Conservation (phyloP, 139 green algal genomes). For the Klebsormidium nitens region DNA sequence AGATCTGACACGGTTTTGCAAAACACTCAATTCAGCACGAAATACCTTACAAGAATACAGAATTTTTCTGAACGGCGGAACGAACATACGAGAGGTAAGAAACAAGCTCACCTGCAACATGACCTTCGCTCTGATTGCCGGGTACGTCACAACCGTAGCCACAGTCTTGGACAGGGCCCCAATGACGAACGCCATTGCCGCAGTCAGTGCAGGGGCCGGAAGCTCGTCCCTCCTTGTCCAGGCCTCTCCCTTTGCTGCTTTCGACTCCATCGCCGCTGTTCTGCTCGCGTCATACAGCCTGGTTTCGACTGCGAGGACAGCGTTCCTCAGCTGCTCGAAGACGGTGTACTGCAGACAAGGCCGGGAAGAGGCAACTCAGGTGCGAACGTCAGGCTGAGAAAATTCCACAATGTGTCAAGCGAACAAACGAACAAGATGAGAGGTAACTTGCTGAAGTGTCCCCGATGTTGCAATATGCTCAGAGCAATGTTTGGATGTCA, state of each 20-base stretch:
- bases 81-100: too few relatives aligned
- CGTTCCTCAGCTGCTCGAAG: conserved; percentile 43
- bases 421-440: background rate
- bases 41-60: too few relatives aligned
- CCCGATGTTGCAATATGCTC: too few relatives aligned
- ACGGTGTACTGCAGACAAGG: conserved; percentile 43
- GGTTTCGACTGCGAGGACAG: background rate
- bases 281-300: background rate
- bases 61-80: too few relatives aligned
- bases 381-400: too few relatives aligned
- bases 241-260: background rate
- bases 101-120: conserved; percentile 27
- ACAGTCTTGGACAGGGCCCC: conserved; percentile 48
- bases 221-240: too few relatives aligned
- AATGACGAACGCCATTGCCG: conserved; percentile 49
- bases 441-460: too few relatives aligned
- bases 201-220: too few relatives aligned
- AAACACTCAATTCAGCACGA: too few relatives aligned
- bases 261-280: background rate
- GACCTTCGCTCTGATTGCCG: conserved; percentile 41
- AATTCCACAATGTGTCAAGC: background rate
- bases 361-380: too few relatives aligned
- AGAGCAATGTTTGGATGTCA: too few relatives aligned
- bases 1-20: too few relatives aligned
- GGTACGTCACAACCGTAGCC: conserved; percentile 49